Conservation (phyloP, 2,329 filamentous ascomycete species). For the Sarocladium kiliense region DNA sequence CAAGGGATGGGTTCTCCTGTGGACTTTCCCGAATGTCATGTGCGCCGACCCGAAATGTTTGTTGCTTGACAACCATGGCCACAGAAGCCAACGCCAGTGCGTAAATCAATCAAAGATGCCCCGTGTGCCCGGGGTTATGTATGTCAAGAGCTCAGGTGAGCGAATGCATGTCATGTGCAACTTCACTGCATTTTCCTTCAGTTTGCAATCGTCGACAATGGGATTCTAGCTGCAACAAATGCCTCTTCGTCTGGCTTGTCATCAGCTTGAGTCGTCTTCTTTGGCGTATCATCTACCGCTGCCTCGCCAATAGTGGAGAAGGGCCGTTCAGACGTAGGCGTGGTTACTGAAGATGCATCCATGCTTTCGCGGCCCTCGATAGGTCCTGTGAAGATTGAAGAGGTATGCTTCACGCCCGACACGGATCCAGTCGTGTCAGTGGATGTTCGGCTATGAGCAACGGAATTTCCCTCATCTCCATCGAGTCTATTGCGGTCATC, state of each 20-base stretch:
- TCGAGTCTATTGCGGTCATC: neutral
- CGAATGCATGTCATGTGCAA: neutral
- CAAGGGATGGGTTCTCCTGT: neutral
- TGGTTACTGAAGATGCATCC: conserved; percentile 31
- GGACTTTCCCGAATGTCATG: neutral
- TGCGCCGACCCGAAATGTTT: conserved; percentile 4
- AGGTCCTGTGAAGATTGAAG: conserved; percentile 31
- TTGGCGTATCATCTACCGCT: conserved; percentile 25
- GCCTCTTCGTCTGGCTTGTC: conserved; percentile 7
- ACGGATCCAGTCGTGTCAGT: conserved; percentile 13
- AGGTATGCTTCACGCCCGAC: conserved; percentile 27
- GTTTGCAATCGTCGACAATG: neutral
- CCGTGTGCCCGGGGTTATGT: neutral
- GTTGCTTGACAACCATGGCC: neutral
- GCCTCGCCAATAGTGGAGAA: conserved; percentile 26
- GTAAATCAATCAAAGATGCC: neutral
- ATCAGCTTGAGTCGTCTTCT: conserved; percentile 20
- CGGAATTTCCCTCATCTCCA: neutral
- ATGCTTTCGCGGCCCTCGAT: conserved; percentile 32
- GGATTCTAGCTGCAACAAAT: neutral
- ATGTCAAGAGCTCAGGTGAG: neutral
- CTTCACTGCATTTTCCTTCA: neutral
- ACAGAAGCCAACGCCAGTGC: neutral
- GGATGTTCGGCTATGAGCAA: neutral
- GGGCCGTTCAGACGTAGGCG: conserved; percentile 31